Conservation (phyloP, 441 rosid genomes). For the Populus hybrid region DNA sequence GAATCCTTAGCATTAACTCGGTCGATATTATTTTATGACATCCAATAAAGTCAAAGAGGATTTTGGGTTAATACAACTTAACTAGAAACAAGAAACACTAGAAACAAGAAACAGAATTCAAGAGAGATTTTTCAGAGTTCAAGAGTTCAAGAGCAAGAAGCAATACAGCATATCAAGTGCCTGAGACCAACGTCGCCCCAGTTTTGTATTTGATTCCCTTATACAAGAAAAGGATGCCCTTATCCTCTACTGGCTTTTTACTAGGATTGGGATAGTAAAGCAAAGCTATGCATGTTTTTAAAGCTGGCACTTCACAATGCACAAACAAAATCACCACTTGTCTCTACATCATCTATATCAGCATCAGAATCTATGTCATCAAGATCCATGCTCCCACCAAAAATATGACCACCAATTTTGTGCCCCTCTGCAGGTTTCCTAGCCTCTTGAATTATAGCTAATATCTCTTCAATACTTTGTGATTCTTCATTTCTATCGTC, state of each 20-base stretch:
- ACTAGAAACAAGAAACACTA: neutral
- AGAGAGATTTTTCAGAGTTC: too few relatives aligned
- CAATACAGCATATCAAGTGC: neutral
- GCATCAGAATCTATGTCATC: constrained; percentile 62
- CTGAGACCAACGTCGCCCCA: neutral
- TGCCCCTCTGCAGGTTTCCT: constrained; percentile 37
- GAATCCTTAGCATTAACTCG: too few relatives aligned
- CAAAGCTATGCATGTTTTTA: neutral
- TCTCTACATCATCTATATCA: constrained; percentile 54
- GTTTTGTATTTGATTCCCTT: neutral
- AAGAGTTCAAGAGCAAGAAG: too few relatives aligned
- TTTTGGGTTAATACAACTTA: neutral
- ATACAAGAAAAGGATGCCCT: constrained; percentile 14
- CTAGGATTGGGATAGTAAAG: constrained; percentile 5
- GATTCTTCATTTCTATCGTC: constrained; percentile 28
- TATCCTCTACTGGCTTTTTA: constrained; percentile 12
- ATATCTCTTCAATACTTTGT: constrained; percentile 46
- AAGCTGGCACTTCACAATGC: constrained; percentile 35
- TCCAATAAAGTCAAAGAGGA: neutral
- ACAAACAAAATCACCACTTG: constrained; percentile 81
- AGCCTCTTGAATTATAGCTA: constrained; percentile 47
- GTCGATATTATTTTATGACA: too few relatives aligned
- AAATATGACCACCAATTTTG: constrained; percentile 31
- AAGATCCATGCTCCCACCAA: constrained; percentile 71
- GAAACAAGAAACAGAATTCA: neutral